These are phyloP conservation scores for Xylariaceae sp. DNA, from an alignment of 2,329 filamentous ascomycete species.

Conservation along the genomic window DNA sequence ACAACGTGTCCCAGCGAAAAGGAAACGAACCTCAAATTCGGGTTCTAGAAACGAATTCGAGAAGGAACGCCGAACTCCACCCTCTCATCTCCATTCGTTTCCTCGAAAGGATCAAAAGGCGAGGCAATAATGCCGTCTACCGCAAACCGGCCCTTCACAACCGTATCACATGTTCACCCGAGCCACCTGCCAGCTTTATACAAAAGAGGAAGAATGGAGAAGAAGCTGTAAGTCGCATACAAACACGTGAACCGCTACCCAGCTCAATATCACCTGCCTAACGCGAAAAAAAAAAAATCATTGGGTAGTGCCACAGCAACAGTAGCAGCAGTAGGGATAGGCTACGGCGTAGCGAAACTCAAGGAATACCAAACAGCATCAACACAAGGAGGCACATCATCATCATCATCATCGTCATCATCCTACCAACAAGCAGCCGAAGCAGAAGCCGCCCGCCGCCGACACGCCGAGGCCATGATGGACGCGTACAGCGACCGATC, in stretches of 20 bases:
- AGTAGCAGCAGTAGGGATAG: conserved; percentile 29
- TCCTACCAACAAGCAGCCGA: too few relatives aligned
- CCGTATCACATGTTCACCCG: conserved; percentile 27
- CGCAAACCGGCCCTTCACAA: conserved; percentile 25
- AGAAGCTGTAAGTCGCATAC: conserved; percentile 18
- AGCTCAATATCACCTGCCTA: neutral
- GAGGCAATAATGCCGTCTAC: conserved; percentile 12
- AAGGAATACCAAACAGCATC: conserved; percentile 24
- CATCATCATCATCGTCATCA: too few relatives aligned
- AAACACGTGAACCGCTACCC: neutral
- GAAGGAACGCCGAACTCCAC: too few relatives aligned
- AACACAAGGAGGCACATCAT: conserved; percentile 26
- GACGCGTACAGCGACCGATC: conserved; percentile 49
- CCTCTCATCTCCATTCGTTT: too few relatives aligned
- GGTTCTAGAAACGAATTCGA: too few relatives aligned
- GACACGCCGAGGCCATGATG: conserved; percentile 38
- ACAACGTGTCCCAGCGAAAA: too few relatives aligned
- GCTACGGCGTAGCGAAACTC: conserved; percentile 30
- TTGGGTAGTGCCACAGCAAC: conserved; percentile 30
- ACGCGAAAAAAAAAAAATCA: neutral
- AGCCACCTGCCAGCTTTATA: conserved; percentile 28
- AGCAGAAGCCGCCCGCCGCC: conserved; percentile 29
- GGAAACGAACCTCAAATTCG: too few relatives aligned
- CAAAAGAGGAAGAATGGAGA: conserved; percentile 25
- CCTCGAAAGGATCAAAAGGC: too few relatives aligned